phyloP scores from a whole-genome alignment of 1,284 basidiomycete species.

The Apiotrichum akiyoshidainum region DNA sequence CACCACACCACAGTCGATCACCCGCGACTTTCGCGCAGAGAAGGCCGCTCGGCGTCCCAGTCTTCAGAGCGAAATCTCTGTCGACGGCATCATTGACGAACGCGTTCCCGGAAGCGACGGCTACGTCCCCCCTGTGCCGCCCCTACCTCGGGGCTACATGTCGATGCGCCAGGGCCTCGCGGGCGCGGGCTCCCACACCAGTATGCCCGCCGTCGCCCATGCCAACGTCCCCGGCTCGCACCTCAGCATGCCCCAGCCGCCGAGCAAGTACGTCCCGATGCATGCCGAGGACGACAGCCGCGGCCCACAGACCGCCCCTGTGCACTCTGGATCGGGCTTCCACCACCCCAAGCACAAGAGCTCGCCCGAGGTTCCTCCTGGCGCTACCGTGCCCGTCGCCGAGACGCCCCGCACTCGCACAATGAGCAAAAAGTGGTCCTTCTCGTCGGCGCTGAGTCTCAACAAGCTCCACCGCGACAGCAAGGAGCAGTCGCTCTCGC shows the following conservation, averaged over 20 bases:
- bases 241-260: slow-evolving; percentile 6
- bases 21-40: slow-evolving; percentile 53
- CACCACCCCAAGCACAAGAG: slow-evolving; percentile 3
- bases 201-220: slow-evolving; percentile 17
- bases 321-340: no score
- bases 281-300: slow-evolving; percentile 1
- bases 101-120: slow-evolving; percentile 47
- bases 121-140: slow-evolving; percentile 88
- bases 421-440: slow-evolving; percentile 89
- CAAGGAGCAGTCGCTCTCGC: neutral
- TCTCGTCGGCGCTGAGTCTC: slow-evolving; percentile 82
- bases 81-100: slow-evolving; percentile 16
- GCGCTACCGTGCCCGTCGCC: neutral
- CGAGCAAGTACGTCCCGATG: slow-evolving; percentile 14
- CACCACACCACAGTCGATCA: slow-evolving; percentile 58
- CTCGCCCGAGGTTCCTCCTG: slow-evolving; percentile 13
- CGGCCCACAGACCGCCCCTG: no score
- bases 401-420: slow-evolving; percentile 17
- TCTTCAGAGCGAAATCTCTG: slow-evolving; percentile 77
- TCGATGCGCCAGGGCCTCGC: slow-evolving; percentile 52
- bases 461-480: slow-evolving; percentile 54
- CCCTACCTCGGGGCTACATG: slow-evolving; percentile 87
- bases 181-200: slow-evolving; percentile 10
- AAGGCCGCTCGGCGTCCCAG: slow-evolving; percentile 53
- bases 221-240: slow-evolving; percentile 4